Conservation (phyloP, 2,329 filamentous ascomycete species). For the Exophiala xenobiotica region DNA sequence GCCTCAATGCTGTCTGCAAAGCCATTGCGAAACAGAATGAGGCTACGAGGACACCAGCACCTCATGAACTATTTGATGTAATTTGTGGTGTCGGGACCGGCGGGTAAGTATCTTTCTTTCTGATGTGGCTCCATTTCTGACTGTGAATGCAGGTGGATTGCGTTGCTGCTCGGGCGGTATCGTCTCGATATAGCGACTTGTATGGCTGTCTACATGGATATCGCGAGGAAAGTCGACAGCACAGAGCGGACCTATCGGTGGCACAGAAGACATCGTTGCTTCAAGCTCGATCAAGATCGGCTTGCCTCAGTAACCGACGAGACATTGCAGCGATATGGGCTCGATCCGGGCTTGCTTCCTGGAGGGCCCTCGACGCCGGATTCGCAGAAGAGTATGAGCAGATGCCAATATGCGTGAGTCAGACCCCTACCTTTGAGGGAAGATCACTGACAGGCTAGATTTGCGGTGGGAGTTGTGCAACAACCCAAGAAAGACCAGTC, state of each 20-base stretch:
- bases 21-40: conserved; percentile 21
- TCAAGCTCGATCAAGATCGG: conserved; percentile 16
- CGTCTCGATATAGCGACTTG: conserved; percentile 22
- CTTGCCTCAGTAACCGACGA: conserved; percentile 9
- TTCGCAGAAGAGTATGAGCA: background rate
- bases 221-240: conserved; percentile 13
- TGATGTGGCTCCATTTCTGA: background rate
- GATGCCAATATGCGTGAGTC: conserved; percentile 16
- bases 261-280: conserved; percentile 4
- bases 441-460: conserved; percentile 12
- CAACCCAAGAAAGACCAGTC: background rate
- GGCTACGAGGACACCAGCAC: conserved; percentile 12
- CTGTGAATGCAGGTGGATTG: conserved; percentile 18
- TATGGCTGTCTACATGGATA: conserved; percentile 24
- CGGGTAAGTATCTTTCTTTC: conserved; percentile 12
- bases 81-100: conserved; percentile 24
- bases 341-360: conserved; percentile 8
- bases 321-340: conserved; percentile 12
- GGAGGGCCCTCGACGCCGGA: background rate
- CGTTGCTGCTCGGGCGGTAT: conserved; percentile 23
- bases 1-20: conserved; percentile 21
- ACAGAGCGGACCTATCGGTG: background rate
- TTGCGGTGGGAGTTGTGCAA: conserved; percentile 14
- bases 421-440: background rate
- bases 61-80: conserved; percentile 24